phyloP scores from a whole-genome alignment of 495 filamentous ascomycete species.

The Penicillium psychrofluorescens region DNA sequence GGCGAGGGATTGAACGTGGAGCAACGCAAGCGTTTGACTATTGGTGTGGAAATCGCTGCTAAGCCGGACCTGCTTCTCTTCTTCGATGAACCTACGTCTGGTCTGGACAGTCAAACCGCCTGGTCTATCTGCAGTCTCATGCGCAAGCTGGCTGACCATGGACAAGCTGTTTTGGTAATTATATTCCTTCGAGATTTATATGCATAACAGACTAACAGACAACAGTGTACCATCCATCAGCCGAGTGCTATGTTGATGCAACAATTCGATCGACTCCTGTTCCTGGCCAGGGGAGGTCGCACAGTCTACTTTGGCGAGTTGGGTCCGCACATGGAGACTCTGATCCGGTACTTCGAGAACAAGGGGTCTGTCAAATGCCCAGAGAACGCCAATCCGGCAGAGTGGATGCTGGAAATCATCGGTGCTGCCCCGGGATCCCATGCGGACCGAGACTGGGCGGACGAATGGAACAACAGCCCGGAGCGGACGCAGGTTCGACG shows the following conservation, averaged over 20 bases:
- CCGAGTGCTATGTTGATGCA: conserved; percentile 86
- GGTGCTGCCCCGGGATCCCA: conserved; percentile 74
- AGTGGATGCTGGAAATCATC: conserved; percentile 91
- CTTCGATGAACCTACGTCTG: conserved; percentile 83
- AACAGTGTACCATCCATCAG: conserved; percentile 79
- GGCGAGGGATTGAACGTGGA: conserved; percentile 89
- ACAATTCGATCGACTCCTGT: conserved; percentile 82
- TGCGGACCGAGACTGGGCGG: conserved; percentile 70
- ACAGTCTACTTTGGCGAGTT: conserved; percentile 85
- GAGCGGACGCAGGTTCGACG: conserved; percentile 58
- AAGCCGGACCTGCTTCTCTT: conserved; percentile 80
- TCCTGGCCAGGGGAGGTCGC: conserved; percentile 67
- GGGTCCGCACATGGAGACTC: conserved; percentile 59
- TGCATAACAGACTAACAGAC: too few species aligned
- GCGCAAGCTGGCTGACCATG: conserved; percentile 72
- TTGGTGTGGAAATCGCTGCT: conserved; percentile 81
- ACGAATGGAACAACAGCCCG: conserved; percentile 64
- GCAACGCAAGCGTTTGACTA: conserved; percentile 79
- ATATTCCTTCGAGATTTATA: too few species aligned
- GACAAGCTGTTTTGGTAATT: conserved; percentile 64
- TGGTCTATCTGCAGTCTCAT: conserved; percentile 77
- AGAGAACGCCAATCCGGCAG: conserved; percentile 68
- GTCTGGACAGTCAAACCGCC: conserved; percentile 77
- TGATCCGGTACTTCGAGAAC: conserved; percentile 72
- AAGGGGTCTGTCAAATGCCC: conserved; percentile 68